Evolutionary conservation across 345 rosid genomes (phyloP), one percentile per base, ranked within the genome.

Genomic region (Ricinus communis): DNA sequence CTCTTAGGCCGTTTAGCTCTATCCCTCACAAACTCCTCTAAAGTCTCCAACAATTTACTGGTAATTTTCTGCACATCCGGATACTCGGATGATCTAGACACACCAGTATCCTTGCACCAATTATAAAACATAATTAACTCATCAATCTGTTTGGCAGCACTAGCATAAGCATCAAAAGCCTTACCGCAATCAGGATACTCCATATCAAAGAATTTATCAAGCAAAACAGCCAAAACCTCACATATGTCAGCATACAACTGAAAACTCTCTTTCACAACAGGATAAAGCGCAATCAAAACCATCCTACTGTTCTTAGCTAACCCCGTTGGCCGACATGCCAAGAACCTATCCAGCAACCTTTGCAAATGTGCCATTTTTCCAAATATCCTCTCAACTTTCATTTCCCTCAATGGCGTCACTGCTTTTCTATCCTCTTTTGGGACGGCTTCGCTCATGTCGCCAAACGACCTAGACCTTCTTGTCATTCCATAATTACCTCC

Each of bases 1-100:
- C 90, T 89, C 84, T 79, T 91, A n/a, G 82, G 78, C 53, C 84
- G 79, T 78, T 88, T 85, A 3, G 94, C 84, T 78, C 93, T 88
- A 69, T 94, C 98, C 72, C 93, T 84, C 62, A 91, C 79, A 74
- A 88, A 90, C 80, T 90, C 97, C 64, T 90, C 95, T 84, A 94
- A 74, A 1, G 93, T 85, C 79, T 90, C 95, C 77, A 94, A 72
- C 72, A 90, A 76, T 71, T 91, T 91, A 45, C 85, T 77, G 0
- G 98, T 88, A 71, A 94, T 90, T 82, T 85, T 91, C 84, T 91
- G 96, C 66, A 94, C 88, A 74, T 94, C 97, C 3, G 98, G 98
- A 68, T 94, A 94, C 77, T 94, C 98, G 0, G 97, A 84, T 0
- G 98, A 86, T 66, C 98, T 84, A 1, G 91, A 89, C 61, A 94